phyloP scores from a whole-genome alignment of 345 rosid species.

The Eucalyptus marginata region DNA sequence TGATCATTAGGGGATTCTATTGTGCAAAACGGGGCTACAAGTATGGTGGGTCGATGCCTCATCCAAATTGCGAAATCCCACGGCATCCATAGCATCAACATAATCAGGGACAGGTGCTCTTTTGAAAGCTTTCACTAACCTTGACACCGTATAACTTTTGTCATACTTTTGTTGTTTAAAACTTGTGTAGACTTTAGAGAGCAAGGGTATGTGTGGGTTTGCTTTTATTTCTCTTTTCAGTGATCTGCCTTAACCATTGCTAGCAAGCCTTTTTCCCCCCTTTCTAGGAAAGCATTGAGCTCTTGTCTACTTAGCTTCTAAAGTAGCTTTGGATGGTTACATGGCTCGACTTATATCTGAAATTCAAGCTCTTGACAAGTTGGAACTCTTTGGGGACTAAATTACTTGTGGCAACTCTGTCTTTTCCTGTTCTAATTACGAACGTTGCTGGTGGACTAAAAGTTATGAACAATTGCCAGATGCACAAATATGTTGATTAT shows the following conservation, averaged over 20 bases:
- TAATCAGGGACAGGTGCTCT: conserved; percentile 73
- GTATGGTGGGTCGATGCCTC: conserved; percentile 82
- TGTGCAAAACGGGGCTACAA: conserved; percentile 92
- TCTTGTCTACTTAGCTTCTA: background rate
- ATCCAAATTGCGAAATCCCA: conserved; percentile 68
- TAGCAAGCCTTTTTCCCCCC: background rate
- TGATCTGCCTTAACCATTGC: background rate
- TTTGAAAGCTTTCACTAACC: background rate
- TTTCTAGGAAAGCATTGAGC: background rate
- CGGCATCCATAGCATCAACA: conserved; percentile 58
- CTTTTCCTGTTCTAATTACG: background rate
- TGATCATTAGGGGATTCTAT: conserved; percentile 52
- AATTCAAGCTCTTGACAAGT: background rate
- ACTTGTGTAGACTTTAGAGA: background rate
- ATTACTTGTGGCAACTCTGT: background rate
- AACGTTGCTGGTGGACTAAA: background rate
- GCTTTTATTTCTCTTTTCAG: background rate
- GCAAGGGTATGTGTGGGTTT: background rate
- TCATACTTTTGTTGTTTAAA: background rate
- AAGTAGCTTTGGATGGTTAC: background rate
- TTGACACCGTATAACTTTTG: background rate
- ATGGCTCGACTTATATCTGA: background rate
- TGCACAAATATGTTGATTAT: background rate
- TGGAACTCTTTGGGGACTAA: background rate
- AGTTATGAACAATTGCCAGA: background rate